Evolutionary conservation across 2,329 filamentous ascomycete species (phyloP), one percentile per base, ranked within the genome.

Genomic region (Alternaria metachromatica): DNA sequence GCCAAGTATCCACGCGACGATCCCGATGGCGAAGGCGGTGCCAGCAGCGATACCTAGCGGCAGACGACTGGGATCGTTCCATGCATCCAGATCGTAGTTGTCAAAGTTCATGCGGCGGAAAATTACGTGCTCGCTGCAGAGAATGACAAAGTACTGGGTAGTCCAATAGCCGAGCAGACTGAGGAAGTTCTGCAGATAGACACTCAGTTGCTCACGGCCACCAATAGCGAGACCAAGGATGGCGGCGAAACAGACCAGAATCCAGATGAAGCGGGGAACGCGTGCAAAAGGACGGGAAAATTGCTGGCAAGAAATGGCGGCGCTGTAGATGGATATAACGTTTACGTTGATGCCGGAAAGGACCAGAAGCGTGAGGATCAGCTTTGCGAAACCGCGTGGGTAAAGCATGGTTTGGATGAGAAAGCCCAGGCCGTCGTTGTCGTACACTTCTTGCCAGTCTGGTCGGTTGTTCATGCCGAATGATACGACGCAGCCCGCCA

Each of bases 191-290:
- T 80, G 72, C 15, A 85, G 74, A 63, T 84, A 82, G 11, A 76
- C 73, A 13, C 80, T 76, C 9, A 85, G 72, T 51, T 82, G 70
- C 37, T 82, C 75, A 30, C 81, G 78, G 12, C 83, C 83, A 11
- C 80, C 81, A 15, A 84, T 76, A 4, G 82, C 81, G 18, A 84
- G 75, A 23, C 80, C 80, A 15, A 82, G 74, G 54, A 83, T 80
- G 5, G 81, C 80, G 21, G 81, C 77, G 50, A 83, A 82, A 66
- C 81, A 81, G 4, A 82, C 41, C 30, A 84, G 58, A 6, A 81
- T 82, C 83, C 83, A 85, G 66, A 84, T 76, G 65, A 84, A 82
- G 49, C 83, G 84, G 25, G 84, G 87, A 44, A 87, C 83, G 15
- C 83, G 84, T n/a, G 84, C 82, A 41, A 82, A 81, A 25, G 81